A percentile compares a stretch with the other conserved stretches of the same genome.
phyloP scores from a whole-genome alignment of 352 stramenopile genomes.

The Thalassiosira mediterranea region DNA sequence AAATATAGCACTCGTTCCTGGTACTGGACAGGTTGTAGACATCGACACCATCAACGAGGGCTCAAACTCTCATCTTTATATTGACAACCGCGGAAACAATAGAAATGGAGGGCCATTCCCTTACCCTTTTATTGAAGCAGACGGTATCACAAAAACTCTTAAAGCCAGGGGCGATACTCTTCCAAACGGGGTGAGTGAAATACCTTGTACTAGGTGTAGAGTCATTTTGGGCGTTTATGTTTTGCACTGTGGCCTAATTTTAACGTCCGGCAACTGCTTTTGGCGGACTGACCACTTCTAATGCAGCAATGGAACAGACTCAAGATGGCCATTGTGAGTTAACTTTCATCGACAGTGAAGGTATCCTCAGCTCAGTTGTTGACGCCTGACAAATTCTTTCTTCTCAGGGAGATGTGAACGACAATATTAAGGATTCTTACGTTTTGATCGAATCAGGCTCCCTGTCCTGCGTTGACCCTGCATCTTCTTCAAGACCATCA shows the following conservation, averaged over 20 bases:
- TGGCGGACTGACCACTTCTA: too few species aligned
- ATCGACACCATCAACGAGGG: conserved; percentile 45
- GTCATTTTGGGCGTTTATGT: too few species aligned
- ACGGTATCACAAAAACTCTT: conserved; percentile 34
- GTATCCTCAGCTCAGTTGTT: too few species aligned
- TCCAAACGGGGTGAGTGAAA: not conserved
- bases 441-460: conserved; percentile 25
- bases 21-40: not conserved
- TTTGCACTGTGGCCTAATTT: too few species aligned
- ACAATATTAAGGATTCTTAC: conserved; percentile 27
- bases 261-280: too few species aligned
- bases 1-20: conserved; percentile 42
- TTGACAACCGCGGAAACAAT: conserved; percentile 30
- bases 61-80: conserved; percentile 34
- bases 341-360: too few species aligned
- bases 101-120: not conserved
- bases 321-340: conserved; percentile 25
- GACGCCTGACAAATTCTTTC: too few species aligned
- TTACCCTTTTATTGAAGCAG: conserved; percentile 24
- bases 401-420: conserved; percentile 24
- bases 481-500: too few species aligned
- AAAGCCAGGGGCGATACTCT: not conserved
- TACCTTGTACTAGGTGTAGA: too few species aligned
- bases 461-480: conserved; percentile 18
- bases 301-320: conserved; percentile 25